These are phyloP conservation scores for Boletellus deceptivus DNA, from an alignment of 1,284 basidiomycete genomes.

Conservation along the genomic window DNA sequence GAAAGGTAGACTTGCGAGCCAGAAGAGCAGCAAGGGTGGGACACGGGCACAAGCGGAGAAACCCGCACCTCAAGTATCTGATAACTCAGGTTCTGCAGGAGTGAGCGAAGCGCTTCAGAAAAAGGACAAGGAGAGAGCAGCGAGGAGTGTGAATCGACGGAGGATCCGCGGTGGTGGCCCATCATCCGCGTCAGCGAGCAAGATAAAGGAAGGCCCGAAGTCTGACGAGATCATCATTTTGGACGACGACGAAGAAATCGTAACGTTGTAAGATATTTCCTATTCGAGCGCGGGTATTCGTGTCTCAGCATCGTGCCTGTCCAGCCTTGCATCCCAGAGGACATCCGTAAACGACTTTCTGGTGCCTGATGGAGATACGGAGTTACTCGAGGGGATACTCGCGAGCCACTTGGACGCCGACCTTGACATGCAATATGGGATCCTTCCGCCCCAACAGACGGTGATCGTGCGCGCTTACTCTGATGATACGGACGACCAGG, in stretches of 20 bases:
- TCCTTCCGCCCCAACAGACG: constrained; percentile 77
- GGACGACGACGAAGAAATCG: constrained; percentile 48
- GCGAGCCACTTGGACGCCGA: constrained; percentile 39
- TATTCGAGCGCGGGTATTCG: background rate
- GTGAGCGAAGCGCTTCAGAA: constrained; percentile 71
- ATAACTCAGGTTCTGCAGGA: constrained; percentile 1
- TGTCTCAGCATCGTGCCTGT: background rate
- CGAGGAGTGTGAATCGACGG: constrained; percentile 53
- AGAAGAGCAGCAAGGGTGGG: constrained; percentile 16
- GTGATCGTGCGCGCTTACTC: constrained; percentile 88
- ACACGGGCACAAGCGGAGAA: constrained; percentile 3
- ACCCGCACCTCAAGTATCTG: constrained; percentile 3
- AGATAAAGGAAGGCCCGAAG: constrained; percentile 17
- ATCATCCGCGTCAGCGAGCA: constrained; percentile 8
- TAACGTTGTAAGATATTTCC: constrained; percentile 19
- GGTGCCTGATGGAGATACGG: constrained; percentile 31
- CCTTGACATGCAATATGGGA: constrained; percentile 80
- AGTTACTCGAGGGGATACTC: constrained; percentile 31
- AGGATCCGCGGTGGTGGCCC: constrained; percentile 68
- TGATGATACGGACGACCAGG: constrained; percentile 89
- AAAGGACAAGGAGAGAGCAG: constrained; percentile 65
- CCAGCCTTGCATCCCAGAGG: constrained; percentile 22
- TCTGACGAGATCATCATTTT: constrained; percentile 40
- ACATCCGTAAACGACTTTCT: constrained; percentile 13
- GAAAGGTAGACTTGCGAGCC: constrained; percentile 60